phyloP scores from a whole-genome alignment of 2,329 filamentous ascomycete species.

The Beauveria scarabaeidicola region DNA sequence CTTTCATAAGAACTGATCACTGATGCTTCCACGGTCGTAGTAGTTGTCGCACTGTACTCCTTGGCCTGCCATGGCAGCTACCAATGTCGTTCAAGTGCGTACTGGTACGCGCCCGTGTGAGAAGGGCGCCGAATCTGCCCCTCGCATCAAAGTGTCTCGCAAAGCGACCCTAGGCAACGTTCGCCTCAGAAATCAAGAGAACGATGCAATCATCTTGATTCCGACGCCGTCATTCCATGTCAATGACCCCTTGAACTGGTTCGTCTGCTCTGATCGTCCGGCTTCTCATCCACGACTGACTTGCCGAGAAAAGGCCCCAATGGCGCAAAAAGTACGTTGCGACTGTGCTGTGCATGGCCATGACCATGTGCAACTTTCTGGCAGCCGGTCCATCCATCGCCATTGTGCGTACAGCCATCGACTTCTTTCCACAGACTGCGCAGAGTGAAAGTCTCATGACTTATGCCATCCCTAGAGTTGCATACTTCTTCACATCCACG shows the following conservation, averaged over 20 bases:
- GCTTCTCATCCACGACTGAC: slow-evolving; percentile 8
- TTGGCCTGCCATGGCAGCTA: not conserved
- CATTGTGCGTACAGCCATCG: slow-evolving; percentile 36
- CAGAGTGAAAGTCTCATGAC: slow-evolving; percentile 20
- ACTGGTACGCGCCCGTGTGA: not conserved
- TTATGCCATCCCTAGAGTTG: slow-evolving; percentile 31
- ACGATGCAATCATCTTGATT: slow-evolving; percentile 39
- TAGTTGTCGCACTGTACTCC: not conserved
- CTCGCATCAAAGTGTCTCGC: not conserved
- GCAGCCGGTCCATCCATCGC: slow-evolving; percentile 47
- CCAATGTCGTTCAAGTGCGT: not conserved
- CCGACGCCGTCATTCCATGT: slow-evolving; percentile 37
- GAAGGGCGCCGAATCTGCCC: not conserved
- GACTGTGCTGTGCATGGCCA: slow-evolving; percentile 40
- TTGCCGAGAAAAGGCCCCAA: slow-evolving; percentile 26
- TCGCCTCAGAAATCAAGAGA: slow-evolving; percentile 31
- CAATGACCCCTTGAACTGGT: slow-evolving; percentile 42
- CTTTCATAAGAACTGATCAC: too few species aligned
- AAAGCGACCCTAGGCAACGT: slow-evolving; percentile 31
- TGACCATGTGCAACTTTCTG: slow-evolving; percentile 49
- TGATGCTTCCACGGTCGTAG: not conserved
- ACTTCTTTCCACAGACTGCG: slow-evolving; percentile 35
- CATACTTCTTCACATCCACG: slow-evolving; percentile 46
- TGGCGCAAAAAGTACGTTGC: slow-evolving; percentile 43
- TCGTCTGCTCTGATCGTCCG: slow-evolving; percentile 14